phyloP scores from a whole-genome alignment of 148 eudicot genomes.

The Heliosperma pusillum region DNA sequence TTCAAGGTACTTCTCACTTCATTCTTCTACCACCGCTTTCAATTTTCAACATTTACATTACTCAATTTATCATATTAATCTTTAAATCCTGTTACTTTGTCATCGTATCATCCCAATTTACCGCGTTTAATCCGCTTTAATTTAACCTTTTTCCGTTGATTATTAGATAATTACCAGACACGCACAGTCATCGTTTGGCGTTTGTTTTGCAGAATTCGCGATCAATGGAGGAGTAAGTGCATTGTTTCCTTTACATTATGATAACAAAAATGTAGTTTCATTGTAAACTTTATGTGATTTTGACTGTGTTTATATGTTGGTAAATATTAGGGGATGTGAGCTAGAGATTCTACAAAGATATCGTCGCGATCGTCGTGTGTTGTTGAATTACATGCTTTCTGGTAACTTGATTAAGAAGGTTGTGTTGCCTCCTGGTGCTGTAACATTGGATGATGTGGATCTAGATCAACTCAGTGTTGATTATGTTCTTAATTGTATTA shows the following conservation, averaged over 20 bases:
- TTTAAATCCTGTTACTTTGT: neutral
- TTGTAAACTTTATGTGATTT: neutral
- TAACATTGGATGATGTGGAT: slow-evolving; percentile 96
- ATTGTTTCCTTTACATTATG: neutral
- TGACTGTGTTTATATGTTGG: slow-evolving; percentile 1
- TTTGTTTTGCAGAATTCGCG: neutral
- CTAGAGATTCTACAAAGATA: slow-evolving; percentile 74
- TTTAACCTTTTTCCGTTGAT: neutral
- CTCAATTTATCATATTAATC: neutral
- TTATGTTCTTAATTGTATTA: slow-evolving; percentile 74
- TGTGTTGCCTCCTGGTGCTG: slow-evolving; percentile 97
- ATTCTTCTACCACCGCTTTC: neutral
- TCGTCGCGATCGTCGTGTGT: slow-evolving; percentile 83
- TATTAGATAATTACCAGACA: slow-evolving; percentile 11
- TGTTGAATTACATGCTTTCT: slow-evolving; percentile 76
- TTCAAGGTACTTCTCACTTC: neutral
- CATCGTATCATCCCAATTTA: neutral
- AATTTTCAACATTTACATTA: neutral
- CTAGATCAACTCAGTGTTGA: slow-evolving; percentile 99
- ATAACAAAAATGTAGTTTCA: neutral
- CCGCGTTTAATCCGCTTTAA: neutral
- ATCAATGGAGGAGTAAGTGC: slow-evolving; percentile 34
- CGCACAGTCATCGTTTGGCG: neutral
- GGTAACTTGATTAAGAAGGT: slow-evolving; percentile 96
- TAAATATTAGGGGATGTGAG: slow-evolving; percentile 54